Evolutionary conservation across 257 asterid species (phyloP), one percentile per base, ranked within the genome.

Genomic region (Misopates orontium): DNA sequence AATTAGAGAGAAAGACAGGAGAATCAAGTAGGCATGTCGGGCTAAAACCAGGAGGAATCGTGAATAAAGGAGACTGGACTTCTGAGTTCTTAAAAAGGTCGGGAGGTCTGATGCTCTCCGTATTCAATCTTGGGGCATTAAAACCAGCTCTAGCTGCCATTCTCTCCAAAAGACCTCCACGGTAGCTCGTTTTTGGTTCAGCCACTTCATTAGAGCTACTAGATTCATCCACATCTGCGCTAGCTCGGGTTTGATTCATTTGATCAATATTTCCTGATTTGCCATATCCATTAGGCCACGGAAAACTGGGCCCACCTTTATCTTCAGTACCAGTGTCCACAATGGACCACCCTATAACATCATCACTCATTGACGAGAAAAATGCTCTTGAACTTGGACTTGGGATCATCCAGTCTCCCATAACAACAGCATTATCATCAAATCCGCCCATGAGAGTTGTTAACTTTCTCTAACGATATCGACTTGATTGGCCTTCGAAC

Each of bases 61-160:
- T 75, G 53, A 85, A 77, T 68, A 83, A 75, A 23, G 82, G 57
- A 1, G 88, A 72, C 74, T 85, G 82, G 49, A 79, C 78, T 53
- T 80, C 86, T 53, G 77, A 82, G 45, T 71, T 80, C 66, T 75
- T 79, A 36, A 85, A 75, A 50, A 80, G 75, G 55, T 78, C 49
- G 2, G 55, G 23, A 49, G 55, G 22, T 49, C 64, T 59, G 85
- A 74, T 73, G 79, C 78, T 78, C 61, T 83, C 89, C 1, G 89
- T 88, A 73, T 86, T 79, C 80, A 91, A 69, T 77, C 84, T 83
- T 4, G 97, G 95, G 72, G 95, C 87, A 64, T 78, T 88, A 71
- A 88, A 84, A 60, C 97, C 97, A 42, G 96, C 89, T 74, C 97
- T 72, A 76, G 96, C 95, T 56, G 95, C 95, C 75, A 75, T 86